Evolutionary conservation across 2,329 filamentous ascomycete species (phyloP), one percentile per base, ranked within the genome.

Genomic region (Fusarium paranaense): DNA sequence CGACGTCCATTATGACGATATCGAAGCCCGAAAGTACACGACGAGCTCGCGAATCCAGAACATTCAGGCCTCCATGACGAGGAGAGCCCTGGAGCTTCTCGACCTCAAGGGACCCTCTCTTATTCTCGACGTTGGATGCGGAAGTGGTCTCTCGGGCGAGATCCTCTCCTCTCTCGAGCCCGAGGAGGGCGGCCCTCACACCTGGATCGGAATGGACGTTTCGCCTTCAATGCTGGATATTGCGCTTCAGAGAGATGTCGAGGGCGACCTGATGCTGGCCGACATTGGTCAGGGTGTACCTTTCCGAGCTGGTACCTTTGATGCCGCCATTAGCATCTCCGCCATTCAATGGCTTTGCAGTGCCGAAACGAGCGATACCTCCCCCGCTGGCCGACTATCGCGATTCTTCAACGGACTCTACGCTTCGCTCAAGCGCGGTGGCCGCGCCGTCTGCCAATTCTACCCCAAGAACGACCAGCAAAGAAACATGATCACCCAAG

Each of bases 321-420:
- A 99, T 81, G 97, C 96, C 0, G 97, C 97, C 25, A 95, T 99
- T 78, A 95, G 92, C 79, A 98, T 99, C 81, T 95, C 91, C 76
- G 97, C 97, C 1, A 93, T 99, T n/a, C 97, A 99, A 83, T 99
- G 97, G 97, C 88, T 99, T 33, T 99, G 97, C 83, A 98, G 98
- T 82, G 97, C 96, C 45, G 97, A 98, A 82, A 94, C 90, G 69
- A 94, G 91, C 80, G 95, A 97, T 59, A 95, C 97, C 0, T 94
- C 90, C 1, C 93, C 95, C 1, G 90, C 93, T 32, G 94, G 93
- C 0, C 87, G 97, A 7, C 84, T 99, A 30, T 89, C 90, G 6
- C 88, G 96, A 52, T 99, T 99, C 81, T 99, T 99, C 83, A 95
- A 97, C 78, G 95, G 95, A 0, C 84, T 99, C 2, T 99, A 98